Conservation (phyloP, 148 eudicot species). For the Rhododendron ferrugineum region DNA sequence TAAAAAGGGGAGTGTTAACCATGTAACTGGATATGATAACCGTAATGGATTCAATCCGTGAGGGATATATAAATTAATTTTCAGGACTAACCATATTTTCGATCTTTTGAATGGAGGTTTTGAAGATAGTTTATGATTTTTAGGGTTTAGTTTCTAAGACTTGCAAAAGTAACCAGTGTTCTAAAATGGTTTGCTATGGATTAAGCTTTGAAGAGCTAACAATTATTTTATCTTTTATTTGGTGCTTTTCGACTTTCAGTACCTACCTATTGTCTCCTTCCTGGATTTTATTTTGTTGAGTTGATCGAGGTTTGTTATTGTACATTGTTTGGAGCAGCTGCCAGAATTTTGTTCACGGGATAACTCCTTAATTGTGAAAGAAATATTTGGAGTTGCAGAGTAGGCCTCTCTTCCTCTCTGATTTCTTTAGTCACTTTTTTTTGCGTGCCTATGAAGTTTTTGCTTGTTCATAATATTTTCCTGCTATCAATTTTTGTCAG, state of each 20-base stretch:
- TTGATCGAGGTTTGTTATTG: constrained; percentile 6
- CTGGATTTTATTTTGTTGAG: not conserved
- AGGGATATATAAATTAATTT: not conserved
- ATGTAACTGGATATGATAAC: not conserved
- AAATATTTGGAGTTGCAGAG: constrained; percentile 95
- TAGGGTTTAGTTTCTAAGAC: not conserved
- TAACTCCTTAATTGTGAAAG: constrained; percentile 72
- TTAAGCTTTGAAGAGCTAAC: constrained; percentile 2
- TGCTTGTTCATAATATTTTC: not conserved
- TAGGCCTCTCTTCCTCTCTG: constrained; percentile 34
- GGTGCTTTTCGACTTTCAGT: not conserved
- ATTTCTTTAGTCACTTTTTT: constrained; percentile 1
- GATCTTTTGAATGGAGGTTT: not conserved
- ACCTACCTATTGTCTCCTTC: too few relatives aligned
- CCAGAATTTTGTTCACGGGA: constrained; percentile 81
- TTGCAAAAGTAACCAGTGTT: not conserved
- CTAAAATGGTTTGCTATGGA: not conserved
- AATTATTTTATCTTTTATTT: not conserved
- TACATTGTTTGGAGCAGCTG: constrained; percentile 39
- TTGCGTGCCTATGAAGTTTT: not conserved
- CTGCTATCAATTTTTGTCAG: constrained; percentile 27
- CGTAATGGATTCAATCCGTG: not conserved
- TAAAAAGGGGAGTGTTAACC: too few relatives aligned
- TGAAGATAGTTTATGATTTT: not conserved
- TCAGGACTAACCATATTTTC: not conserved